Percentiles rank a stretch among this genome's conserved stretches.
These are phyloP conservation scores for Bjerkandera adusta DNA, from an alignment of 1,284 basidiomycete genomes.

Conservation along the genomic window DNA sequence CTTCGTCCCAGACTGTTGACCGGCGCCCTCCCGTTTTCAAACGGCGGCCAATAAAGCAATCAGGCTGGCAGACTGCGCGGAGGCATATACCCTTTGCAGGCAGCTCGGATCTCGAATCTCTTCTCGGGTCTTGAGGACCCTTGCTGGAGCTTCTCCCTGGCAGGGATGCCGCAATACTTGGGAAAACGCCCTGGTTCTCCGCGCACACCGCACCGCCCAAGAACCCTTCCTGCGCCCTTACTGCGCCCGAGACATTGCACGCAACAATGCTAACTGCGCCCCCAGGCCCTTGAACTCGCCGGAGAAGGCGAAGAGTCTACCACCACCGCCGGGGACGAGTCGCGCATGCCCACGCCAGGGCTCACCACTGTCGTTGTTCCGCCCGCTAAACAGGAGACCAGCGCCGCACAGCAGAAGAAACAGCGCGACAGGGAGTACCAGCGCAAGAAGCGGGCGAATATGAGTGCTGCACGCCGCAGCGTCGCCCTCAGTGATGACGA, in stretches of 20 bases:
- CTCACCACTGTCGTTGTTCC: constrained; percentile 71
- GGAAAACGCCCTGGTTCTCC: no score
- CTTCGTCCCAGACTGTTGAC: no score
- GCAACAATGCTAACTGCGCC: background rate
- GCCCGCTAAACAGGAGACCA: constrained; percentile 63
- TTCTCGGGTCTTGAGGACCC: no score
- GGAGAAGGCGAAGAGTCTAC: constrained; percentile 69
- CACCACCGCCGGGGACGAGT: constrained; percentile 50
- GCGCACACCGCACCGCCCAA: no score
- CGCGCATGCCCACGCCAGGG: constrained; percentile 54
- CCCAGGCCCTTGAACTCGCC: constrained; percentile 68
- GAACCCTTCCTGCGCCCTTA: background rate
- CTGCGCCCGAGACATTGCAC: background rate
- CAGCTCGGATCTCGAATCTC: no score
- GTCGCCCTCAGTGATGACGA: constrained; percentile 61
- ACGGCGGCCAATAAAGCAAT: no score
- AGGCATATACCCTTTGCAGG: no score
- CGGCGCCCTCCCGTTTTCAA: no score
- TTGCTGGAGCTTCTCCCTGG: no score
- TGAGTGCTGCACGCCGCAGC: constrained; percentile 38
- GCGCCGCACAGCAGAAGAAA: constrained; percentile 71
- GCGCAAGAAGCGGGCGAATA: constrained; percentile 63
- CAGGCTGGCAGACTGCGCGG: no score
- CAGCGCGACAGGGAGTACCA: constrained; percentile 74
- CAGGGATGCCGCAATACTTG: no score